phyloP scores from a whole-genome alignment of 148 eudicot genomes.

The Cornus controversa region DNA sequence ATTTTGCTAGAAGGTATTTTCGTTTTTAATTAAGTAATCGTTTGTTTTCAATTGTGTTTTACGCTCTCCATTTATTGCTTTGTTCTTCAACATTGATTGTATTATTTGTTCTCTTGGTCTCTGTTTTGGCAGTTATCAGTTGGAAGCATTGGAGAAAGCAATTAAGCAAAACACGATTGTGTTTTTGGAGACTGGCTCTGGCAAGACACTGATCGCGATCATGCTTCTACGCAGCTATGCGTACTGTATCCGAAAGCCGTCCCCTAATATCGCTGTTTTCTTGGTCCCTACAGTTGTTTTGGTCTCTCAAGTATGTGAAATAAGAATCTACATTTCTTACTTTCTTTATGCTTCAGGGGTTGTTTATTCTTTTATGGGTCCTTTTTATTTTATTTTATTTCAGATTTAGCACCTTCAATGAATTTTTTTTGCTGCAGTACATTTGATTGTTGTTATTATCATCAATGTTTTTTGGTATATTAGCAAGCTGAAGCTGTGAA shows the following conservation, averaged over 20 bases:
- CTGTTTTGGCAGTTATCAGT: slow-evolving; percentile 60
- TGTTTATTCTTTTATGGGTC: neutral
- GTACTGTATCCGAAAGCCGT: slow-evolving; percentile 56
- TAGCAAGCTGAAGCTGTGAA: slow-evolving; percentile 77
- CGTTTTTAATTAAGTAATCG: neutral
- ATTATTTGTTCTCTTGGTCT: neutral
- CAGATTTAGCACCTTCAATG: neutral
- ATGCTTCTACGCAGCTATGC: slow-evolving; percentile 89
- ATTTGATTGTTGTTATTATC: slow-evolving; percentile 4
- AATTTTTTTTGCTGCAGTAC: neutral
- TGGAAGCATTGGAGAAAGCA: slow-evolving; percentile 82
- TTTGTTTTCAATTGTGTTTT: too few species aligned
- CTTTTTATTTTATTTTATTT: neutral
- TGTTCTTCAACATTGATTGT: neutral
- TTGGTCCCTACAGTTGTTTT: slow-evolving; percentile 91
- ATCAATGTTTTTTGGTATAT: neutral
- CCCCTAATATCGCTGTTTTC: slow-evolving; percentile 63
- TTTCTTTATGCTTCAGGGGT: neutral
- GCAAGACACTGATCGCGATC: slow-evolving; percentile 84
- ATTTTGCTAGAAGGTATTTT: neutral
- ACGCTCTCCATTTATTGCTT: neutral
- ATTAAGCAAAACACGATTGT: slow-evolving; percentile 79
- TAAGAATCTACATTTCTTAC: neutral
- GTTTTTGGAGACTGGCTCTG: slow-evolving; percentile 88
- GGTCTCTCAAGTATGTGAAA: slow-evolving; percentile 67